A percentile compares a stretch with the other conserved stretches of the same genome.
Evolutionary conservation across 164 flowering plant species (phyloP).

Genomic region (Tinospora cordifolia): DNA sequence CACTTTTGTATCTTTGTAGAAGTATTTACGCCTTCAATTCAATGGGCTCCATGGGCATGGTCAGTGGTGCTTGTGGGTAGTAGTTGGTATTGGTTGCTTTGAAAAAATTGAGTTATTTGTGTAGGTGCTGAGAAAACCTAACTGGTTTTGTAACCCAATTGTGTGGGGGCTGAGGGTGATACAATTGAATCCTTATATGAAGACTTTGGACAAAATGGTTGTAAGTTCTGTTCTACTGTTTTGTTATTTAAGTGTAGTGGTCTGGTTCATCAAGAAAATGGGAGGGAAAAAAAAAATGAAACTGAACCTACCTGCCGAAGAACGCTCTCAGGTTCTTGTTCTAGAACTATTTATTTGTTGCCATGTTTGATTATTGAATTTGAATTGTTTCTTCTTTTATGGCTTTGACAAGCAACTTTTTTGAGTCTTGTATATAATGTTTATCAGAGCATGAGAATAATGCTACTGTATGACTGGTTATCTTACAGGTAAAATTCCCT

Average conservation of each 20-base stretch:
- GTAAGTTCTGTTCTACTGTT: background rate
- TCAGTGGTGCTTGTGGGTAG: background rate
- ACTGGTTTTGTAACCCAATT: conserved; percentile 1
- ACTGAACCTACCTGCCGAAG: background rate
- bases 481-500: too few relatives aligned
- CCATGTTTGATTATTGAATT: too few relatives aligned
- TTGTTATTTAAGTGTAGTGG: background rate
- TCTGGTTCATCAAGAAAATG: background rate
- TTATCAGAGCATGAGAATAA: too few relatives aligned
- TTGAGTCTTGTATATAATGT: too few relatives aligned
- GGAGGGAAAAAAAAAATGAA: background rate
- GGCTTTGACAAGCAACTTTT: too few relatives aligned
- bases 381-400: too few relatives aligned
- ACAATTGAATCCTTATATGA: background rate
- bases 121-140: conserved; percentile 1
- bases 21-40: background rate
- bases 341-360: too few relatives aligned
- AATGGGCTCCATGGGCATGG: background rate
- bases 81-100: background rate
- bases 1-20: background rate
- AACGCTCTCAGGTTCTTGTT: too few relatives aligned
- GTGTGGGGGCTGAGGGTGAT: background rate
- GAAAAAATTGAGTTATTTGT: background rate
- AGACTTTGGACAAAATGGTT: background rate
- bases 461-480: too few relatives aligned